Percentiles rank a stretch among this genome's conserved stretches.
phyloP scores from a whole-genome alignment of 495 filamentous ascomycete genomes.

The Mycothermus thermophilus region DNA sequence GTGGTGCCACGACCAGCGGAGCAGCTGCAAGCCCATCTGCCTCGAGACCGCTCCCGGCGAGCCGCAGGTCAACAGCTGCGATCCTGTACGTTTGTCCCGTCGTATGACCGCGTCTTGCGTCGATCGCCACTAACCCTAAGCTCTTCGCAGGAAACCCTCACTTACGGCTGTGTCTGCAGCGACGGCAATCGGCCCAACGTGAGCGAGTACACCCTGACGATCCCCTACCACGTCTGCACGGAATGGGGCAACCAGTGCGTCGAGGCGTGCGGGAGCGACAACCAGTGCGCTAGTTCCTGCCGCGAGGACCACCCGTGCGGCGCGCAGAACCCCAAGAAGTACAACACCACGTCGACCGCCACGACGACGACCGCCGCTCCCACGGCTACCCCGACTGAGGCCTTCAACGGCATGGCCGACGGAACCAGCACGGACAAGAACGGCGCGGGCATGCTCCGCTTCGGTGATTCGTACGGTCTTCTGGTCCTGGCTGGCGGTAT shows the following conservation, averaged over 20 bases:
- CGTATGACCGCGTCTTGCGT: not conserved
- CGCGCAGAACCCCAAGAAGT: constrained; percentile 50
- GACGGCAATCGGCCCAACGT: constrained; percentile 61
- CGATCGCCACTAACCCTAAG: constrained; percentile 4
- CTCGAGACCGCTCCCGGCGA: constrained; percentile 43
- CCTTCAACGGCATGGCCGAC: constrained; percentile 40
- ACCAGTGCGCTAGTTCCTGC: constrained; percentile 49
- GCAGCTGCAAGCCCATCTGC: constrained; percentile 66
- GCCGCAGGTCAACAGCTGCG: constrained; percentile 50
- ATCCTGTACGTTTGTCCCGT: constrained; percentile 52
- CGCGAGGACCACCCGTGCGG: constrained; percentile 65
- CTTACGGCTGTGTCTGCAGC: constrained; percentile 62
- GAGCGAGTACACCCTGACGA: constrained; percentile 69
- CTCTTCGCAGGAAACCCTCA: constrained; percentile 51
- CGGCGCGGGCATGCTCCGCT: constrained; percentile 29
- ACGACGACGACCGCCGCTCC: constrained; percentile 28
- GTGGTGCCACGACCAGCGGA: constrained; percentile 58
- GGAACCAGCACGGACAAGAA: constrained; percentile 15
- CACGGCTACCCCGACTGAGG: constrained; percentile 21
- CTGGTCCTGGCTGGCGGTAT: constrained; percentile 42
- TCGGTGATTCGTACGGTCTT: constrained; percentile 46
- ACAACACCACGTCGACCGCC: constrained; percentile 44
- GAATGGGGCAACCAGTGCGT: constrained; percentile 62
- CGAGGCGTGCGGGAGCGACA: constrained; percentile 41
- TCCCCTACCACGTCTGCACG: constrained; percentile 74